phyloP scores from a whole-genome alignment of 495 filamentous ascomycete species.

The Cercophora samala region DNA sequence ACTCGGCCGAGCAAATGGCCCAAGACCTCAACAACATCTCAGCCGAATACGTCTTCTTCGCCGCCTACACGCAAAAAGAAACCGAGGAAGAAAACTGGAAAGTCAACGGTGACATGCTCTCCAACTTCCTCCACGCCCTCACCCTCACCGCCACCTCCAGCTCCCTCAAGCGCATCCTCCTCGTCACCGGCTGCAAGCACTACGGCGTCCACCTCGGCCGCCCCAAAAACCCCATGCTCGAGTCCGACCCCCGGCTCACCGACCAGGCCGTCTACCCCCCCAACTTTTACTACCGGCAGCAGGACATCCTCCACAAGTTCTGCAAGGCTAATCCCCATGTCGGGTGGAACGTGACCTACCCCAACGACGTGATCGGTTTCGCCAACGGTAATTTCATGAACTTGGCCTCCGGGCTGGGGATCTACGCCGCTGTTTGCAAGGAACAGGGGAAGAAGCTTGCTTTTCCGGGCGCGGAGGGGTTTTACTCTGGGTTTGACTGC shows the following conservation, averaged over 20 bases:
- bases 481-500: slow-evolving; percentile 50
- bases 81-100: slow-evolving; percentile 43
- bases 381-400: slow-evolving; percentile 57
- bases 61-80: slow-evolving; percentile 46
- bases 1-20: slow-evolving; percentile 42
- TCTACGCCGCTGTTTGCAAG: slow-evolving; percentile 51
- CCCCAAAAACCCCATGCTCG: slow-evolving; percentile 48
- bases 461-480: slow-evolving; percentile 47
- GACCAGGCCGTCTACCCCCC: slow-evolving; percentile 33
- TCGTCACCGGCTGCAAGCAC: slow-evolving; percentile 54
- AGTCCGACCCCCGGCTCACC: slow-evolving; percentile 38
- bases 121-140: slow-evolving; percentile 51
- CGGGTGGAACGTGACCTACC: slow-evolving; percentile 50
- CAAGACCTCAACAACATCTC: slow-evolving; percentile 39
- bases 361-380: slow-evolving; percentile 52
- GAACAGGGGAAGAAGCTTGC: slow-evolving; percentile 45
- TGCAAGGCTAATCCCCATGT: slow-evolving; percentile 35
- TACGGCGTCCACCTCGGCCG: slow-evolving; percentile 57
- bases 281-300: slow-evolving; percentile 50
- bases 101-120: slow-evolving; percentile 48
- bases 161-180: slow-evolving; percentile 49
- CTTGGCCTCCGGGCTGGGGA: slow-evolving; percentile 45
- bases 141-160: slow-evolving; percentile 41
- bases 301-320: slow-evolving; percentile 40
- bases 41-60: slow-evolving; percentile 50